Evolutionary conservation across 2,329 filamentous ascomycete species (phyloP).

Genomic region (Aspergillus proliferans): DNA sequence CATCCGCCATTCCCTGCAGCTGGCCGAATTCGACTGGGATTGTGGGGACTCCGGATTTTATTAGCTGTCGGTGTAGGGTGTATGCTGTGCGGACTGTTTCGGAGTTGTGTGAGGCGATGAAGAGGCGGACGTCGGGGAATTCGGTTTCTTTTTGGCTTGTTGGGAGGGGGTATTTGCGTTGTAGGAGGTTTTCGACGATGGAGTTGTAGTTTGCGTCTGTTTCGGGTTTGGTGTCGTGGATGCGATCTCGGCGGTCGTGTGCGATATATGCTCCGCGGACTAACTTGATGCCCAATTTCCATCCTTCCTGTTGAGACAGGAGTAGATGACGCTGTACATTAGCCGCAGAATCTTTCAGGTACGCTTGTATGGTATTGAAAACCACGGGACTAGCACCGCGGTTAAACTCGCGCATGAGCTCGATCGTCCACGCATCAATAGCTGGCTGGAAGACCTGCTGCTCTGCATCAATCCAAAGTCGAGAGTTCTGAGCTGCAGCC

Average conservation of each 20-base stretch:
- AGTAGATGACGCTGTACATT: conserved; percentile 35
- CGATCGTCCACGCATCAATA: conserved; percentile 43
- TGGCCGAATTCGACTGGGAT: conserved; percentile 58
- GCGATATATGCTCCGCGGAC: conserved; percentile 44
- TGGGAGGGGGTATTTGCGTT: conserved; percentile 29
- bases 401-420: conserved; percentile 43
- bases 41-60: conserved; percentile 32
- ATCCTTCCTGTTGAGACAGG: conserved; percentile 35
- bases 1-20: conserved; percentile 90
- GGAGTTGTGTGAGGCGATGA: conserved; percentile 52
- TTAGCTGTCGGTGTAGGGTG: conserved; percentile 27
- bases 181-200: conserved; percentile 45
- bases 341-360: conserved; percentile 36
- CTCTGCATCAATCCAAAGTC: conserved; percentile 46
- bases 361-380: conserved; percentile 42
- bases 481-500: conserved; percentile 27
- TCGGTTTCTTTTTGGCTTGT: conserved; percentile 13
- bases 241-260: conserved; percentile 30
- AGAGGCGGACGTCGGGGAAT: conserved; percentile 35
- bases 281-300: conserved; percentile 39
- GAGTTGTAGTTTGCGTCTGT: conserved; percentile 45
- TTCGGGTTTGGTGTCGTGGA: conserved; percentile 33
- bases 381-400: conserved; percentile 19
- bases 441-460: conserved; percentile 39
- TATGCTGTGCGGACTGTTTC: conserved; percentile 43